These are phyloP conservation scores for Fusarium nygamai DNA, from an alignment of 2,329 filamentous ascomycete species.

Conservation along the genomic window DNA sequence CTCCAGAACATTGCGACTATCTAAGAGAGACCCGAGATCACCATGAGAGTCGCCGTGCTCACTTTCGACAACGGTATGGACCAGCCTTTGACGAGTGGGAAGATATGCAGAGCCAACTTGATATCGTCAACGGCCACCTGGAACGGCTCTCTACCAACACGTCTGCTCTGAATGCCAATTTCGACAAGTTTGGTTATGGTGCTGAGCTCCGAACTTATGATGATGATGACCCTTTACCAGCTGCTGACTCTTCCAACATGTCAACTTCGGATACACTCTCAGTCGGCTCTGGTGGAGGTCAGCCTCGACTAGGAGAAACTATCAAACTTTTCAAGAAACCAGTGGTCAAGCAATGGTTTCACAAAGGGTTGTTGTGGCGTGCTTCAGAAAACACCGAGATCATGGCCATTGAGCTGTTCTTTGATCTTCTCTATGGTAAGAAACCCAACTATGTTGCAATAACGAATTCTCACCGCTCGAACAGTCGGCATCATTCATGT, in stretches of 20 bases:
- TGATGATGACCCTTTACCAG: slow-evolving; percentile 38
- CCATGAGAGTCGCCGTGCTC: slow-evolving; percentile 58
- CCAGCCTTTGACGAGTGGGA: slow-evolving; percentile 67
- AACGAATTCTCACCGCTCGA: neutral
- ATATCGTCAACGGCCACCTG: slow-evolving; percentile 62
- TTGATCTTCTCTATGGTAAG: slow-evolving; percentile 67
- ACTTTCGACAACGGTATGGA: slow-evolving; percentile 60
- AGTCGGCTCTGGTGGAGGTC: slow-evolving; percentile 34
- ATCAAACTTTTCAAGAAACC: slow-evolving; percentile 69
- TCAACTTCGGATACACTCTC: slow-evolving; percentile 41
- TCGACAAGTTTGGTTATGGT: slow-evolving; percentile 70
- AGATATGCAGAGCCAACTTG: slow-evolving; percentile 62
- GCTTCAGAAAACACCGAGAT: slow-evolving; percentile 68
- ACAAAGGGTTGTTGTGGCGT: slow-evolving; percentile 71
- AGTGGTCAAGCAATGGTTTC: slow-evolving; percentile 72
- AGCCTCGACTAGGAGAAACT: slow-evolving; percentile 50
- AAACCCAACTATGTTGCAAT: neutral
- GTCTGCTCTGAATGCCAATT: slow-evolving; percentile 68
- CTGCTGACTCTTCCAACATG: slow-evolving; percentile 23
- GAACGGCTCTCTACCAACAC: slow-evolving; percentile 63
- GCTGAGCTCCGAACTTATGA: slow-evolving; percentile 63
- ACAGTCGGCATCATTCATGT: slow-evolving; percentile 70
- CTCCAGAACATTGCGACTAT: slow-evolving; percentile 56
- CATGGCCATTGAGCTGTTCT: slow-evolving; percentile 71
- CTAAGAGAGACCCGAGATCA: slow-evolving; percentile 62